A percentile compares a stretch with the other conserved stretches of the same genome.
Evolutionary conservation across 768 basidiomycete species (phyloP).

Genomic region (Naganishia vishniacii): DNA sequence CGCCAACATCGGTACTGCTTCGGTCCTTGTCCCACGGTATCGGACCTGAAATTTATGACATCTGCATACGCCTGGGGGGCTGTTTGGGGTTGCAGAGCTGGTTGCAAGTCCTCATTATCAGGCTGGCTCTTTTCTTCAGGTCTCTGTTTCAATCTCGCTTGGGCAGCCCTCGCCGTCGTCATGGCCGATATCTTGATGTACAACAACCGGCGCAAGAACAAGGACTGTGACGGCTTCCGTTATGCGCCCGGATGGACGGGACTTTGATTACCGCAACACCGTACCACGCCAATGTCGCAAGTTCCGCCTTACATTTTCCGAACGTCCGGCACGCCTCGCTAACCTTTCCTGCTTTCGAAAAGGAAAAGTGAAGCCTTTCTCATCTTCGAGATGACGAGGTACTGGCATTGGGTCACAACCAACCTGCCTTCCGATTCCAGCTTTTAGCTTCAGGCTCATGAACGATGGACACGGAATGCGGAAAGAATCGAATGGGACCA

Average conservation of each 20-base stretch:
- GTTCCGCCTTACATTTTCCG: too few species aligned
- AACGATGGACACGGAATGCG: too few species aligned
- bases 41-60: too few species aligned
- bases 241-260: neutral
- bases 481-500: too few species aligned
- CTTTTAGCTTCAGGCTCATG: neutral
- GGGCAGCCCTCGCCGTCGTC: neutral
- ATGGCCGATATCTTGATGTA: neutral
- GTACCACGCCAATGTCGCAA: too few species aligned
- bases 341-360: neutral
- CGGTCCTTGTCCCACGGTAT: too few species aligned
- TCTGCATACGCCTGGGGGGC: too few species aligned
- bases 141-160: neutral
- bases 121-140: too few species aligned
- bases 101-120: too few species aligned
- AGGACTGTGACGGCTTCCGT: neutral
- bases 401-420: neutral
- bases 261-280: neutral
- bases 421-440: neutral
- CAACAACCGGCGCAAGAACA: neutral
- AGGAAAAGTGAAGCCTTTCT: neutral
- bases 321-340: too few species aligned
- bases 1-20: too few species aligned
- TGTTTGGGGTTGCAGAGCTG: too few species aligned
- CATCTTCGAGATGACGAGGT: neutral